phyloP scores from a whole-genome alignment of 805 yeast genomes.

The Suhomyces pyralidae region DNA sequence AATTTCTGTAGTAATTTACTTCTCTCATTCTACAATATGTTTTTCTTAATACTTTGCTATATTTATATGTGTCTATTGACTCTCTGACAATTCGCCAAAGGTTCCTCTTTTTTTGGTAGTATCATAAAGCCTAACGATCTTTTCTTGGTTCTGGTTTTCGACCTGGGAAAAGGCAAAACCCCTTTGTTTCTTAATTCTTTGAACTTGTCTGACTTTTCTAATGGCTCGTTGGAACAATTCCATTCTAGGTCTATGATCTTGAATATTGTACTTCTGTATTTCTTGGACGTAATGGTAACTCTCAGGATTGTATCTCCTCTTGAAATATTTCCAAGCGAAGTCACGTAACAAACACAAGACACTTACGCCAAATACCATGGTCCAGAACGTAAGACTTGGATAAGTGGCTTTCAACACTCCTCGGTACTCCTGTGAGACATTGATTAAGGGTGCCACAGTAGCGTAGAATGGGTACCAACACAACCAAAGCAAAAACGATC shows the following conservation, averaged over 20 bases:
- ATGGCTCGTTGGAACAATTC: slow-evolving; percentile 97
- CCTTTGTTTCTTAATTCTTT: slow-evolving; percentile 95
- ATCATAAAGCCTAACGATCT: slow-evolving; percentile 88
- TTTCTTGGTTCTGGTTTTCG: slow-evolving; percentile 86
- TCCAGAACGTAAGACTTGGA: slow-evolving; percentile 81
- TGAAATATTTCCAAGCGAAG: slow-evolving; percentile 89
- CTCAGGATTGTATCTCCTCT: slow-evolving; percentile 88
- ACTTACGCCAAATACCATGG: slow-evolving; percentile 72
- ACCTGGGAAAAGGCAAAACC: slow-evolving; percentile 98
- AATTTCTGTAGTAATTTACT: not conserved
- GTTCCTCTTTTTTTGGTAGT: slow-evolving; percentile 81
- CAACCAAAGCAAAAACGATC: slow-evolving; percentile 83
- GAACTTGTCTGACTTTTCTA: slow-evolving; percentile 95
- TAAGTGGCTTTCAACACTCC: slow-evolving; percentile 79
- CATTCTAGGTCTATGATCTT: slow-evolving; percentile 92
- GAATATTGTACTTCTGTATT: slow-evolving; percentile 91
- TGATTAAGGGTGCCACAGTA: slow-evolving; percentile 74
- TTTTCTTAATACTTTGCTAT: no score
- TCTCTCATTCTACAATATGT: no score
- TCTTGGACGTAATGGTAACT: slow-evolving; percentile 94
- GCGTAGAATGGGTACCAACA: slow-evolving; percentile 85
- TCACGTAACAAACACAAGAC: slow-evolving; percentile 79
- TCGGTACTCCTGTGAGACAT: slow-evolving; percentile 77
- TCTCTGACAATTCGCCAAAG: slow-evolving; percentile 51
- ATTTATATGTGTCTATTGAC: not conserved